Base-by-base conservation (phyloP, 2,329 filamentous ascomycete genomes). In the Exophiala lecanii-corni region DNA sequence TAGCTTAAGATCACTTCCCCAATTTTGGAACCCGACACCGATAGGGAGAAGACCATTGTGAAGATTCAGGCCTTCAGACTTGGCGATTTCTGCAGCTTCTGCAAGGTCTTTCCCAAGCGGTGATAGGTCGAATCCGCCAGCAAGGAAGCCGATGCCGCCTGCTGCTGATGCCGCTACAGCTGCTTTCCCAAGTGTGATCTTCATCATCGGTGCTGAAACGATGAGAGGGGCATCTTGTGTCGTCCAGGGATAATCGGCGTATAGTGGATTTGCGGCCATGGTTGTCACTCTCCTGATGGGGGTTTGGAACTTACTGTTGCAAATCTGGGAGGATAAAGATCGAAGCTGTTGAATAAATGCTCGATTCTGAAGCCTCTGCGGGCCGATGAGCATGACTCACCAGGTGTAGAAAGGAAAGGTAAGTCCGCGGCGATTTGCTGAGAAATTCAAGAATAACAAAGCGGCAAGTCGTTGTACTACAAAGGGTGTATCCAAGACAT, bases 181-280 rank as follows among this genome's bases (percentile, higher is more conserved):
- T 2, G 87, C 71, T 1, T 58, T 71, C 48, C 59, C 73, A 57
- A 61, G 71, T 54, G 72, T 67, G 41, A 86, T 77, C 25, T 79
- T 69, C 34, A 81, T 75, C 84, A 89, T 87, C 0, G 84, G 84
- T 1, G 81, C 83, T 26, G 71, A 69, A 34, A 74, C 68, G 20
- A 88, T 70, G 15, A 85, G 62, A 4, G 81, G 81, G 2, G 63
- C 54, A 38, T 46, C 34, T 30, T 40, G 41, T 25, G 67, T 59
- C 3, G 70, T 72, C 79, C 81, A 84, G 53, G 79, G 77, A 55
- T 81, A 81, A 49, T 66, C 43, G 13, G 42, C 15, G 31, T 49
- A 38, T 31, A 50, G 30, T 23, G 19, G 23, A 21, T 43, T 41
- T 18, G 32, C 18, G n/a, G 49, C 12, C 41, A 45, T 44, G 16